Evolutionary conservation across 2,329 filamentous ascomycete genomes (phyloP).

Genomic region (Xylaria polymorpha): DNA sequence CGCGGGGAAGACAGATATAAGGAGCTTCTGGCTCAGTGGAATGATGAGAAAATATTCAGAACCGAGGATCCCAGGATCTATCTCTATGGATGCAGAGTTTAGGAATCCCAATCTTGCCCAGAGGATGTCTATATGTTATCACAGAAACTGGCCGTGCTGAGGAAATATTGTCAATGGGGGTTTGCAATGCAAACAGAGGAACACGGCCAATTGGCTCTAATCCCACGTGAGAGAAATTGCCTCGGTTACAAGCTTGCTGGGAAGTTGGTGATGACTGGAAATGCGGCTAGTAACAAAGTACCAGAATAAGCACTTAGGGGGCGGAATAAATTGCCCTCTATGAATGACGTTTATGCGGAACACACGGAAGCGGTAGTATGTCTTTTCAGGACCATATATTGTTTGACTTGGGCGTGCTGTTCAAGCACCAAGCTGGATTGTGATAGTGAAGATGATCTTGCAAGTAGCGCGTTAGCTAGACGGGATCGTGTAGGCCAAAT

Average conservation of each 20-base stretch:
- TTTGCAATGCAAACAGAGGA: conserved; percentile 12
- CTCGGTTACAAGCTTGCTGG: neutral
- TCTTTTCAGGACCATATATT: neutral
- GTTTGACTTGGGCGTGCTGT: neutral
- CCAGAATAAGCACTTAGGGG: neutral
- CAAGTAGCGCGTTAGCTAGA: conserved; percentile 1
- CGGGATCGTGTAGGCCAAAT: too few species aligned
- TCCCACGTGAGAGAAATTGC: neutral
- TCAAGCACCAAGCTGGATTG: neutral
- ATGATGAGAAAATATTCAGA: neutral
- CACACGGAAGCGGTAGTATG: neutral
- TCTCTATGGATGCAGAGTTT: neutral
- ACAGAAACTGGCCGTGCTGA: neutral
- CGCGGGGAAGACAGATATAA: neutral
- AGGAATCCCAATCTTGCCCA: neutral
- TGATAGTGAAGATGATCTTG: conserved; percentile 9
- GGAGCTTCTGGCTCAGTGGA: neutral
- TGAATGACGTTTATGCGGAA: neutral
- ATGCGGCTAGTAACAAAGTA: conserved; percentile 6
- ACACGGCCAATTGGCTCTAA: neutral
- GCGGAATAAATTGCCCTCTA: neutral
- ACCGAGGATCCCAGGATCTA: neutral
- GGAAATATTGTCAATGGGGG: neutral
- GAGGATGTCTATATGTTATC: neutral
- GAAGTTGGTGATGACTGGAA: neutral